Conservation (phyloP, 106 monocot genomes). For the Iris macrosiphon region DNA sequence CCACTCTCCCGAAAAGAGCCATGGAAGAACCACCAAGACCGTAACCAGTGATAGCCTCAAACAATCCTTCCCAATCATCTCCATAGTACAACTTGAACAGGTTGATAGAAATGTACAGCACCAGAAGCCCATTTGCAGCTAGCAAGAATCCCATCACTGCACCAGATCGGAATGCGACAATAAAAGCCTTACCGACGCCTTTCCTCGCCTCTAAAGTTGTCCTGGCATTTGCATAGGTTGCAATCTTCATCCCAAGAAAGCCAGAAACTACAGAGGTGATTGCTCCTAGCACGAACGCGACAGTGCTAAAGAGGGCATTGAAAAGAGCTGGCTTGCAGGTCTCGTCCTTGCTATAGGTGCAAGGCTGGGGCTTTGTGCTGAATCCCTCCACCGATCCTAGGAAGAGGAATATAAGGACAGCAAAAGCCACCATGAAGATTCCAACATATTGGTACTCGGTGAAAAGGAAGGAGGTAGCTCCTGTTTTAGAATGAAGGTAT, state of each 20-base stretch:
- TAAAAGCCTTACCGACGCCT: conserved; percentile 75
- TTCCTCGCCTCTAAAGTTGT: conserved; percentile 71
- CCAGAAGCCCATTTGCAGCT: conserved; percentile 58
- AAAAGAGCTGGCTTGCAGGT: conserved; percentile 67
- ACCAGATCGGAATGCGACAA: conserved; percentile 54
- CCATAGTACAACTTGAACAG: conserved; percentile 65
- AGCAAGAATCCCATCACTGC: conserved; percentile 71
- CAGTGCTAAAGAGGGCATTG: conserved; percentile 65
- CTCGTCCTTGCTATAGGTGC: conserved; percentile 63
- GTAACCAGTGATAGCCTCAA: conserved; percentile 67
- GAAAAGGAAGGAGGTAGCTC: conserved; percentile 75
- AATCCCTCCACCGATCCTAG: conserved; percentile 74
- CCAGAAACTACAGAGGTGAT: conserved; percentile 62
- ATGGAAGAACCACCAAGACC: conserved; percentile 78
- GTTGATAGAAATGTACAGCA: conserved; percentile 62
- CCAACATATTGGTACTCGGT: conserved; percentile 66
- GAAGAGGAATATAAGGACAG: conserved; percentile 58
- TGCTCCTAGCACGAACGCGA: conserved; percentile 56
- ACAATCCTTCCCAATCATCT: conserved; percentile 72
- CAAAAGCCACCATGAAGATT: conserved; percentile 59
- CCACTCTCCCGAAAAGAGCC: conserved; percentile 74
- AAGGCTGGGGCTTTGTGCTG: conserved; percentile 58
- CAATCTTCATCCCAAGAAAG: conserved; percentile 77
- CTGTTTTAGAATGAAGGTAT: conserved; percentile 16
- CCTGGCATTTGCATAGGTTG: conserved; percentile 66